Base-by-base conservation (phyloP, 2,329 filamentous ascomycete species). In the Apiospora arundinis region DNA sequence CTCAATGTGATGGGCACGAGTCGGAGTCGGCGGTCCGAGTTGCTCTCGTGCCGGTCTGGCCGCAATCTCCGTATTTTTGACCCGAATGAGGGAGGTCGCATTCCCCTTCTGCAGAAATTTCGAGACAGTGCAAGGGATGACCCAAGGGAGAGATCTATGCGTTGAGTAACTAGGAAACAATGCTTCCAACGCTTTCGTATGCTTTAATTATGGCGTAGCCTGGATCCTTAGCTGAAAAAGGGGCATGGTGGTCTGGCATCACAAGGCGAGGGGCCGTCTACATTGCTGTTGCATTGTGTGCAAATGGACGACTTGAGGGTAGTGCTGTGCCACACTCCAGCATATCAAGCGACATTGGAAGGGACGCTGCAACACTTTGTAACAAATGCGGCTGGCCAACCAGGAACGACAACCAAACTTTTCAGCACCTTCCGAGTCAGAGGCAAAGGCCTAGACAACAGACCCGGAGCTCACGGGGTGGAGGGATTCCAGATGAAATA, bases 321-420 rank as follows among this genome's bases (percentile, higher is more conserved):
- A n/a, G 2, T 37, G 16, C 52, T 63, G 56, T 63, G 56, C 56
- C 56, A 9, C 56, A 40, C 28, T n/a, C 18, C 28, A 63, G 32
- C 56, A 63, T 63, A 40, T n/a, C 56, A 63, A 63, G 56, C 32
- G 56, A 63, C 28, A 63, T 63, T 63, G 37, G 28, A 28, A 37
- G 37, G 32, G 32, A 63, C 21, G 11, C 56, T 37, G 32, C 28
- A 32, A 63, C 18, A 18, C 28, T 21, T 63, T 37, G 28, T 28
- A 12, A 18, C 18, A 40, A 4, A n/a, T 4, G 28, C 28, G n/a
- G 18, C 32, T 37, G 32, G 28, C 56, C 32, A 63, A 40, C 56
- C 56, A 63, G 11, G 32, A n/a, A n/a, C 8, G 18, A 6, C 28
- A 21, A n/a, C 9, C 21, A 5, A 45, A 16, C 16, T 4, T 4